Evolutionary conservation across 75 land plant genomes (phyloP).

Genomic region (Cupressus sempervirens): DNA sequence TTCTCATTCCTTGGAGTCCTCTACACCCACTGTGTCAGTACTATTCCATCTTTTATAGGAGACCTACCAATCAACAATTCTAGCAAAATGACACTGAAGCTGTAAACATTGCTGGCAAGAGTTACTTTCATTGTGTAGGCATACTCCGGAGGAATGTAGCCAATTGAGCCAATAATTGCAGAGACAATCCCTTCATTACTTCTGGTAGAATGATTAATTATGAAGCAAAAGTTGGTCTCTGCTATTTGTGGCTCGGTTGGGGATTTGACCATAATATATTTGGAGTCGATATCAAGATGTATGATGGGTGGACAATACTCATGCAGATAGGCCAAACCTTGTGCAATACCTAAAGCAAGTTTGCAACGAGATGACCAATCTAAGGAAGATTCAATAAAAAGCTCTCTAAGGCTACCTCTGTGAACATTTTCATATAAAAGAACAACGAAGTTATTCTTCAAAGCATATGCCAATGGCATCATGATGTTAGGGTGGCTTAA

Average conservation of each 20-base stretch:
- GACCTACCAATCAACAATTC: conserved; percentile 66
- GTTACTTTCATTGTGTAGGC: neutral
- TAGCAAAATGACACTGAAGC: conserved; percentile 64
- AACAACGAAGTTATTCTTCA: conserved; percentile 14
- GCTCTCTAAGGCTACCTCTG: conserved; percentile 37
- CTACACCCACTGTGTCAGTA: conserved; percentile 53
- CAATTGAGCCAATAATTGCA: conserved; percentile 62
- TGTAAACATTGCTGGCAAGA: conserved; percentile 56
- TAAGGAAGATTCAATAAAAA: conserved; percentile 17
- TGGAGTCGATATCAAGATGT: conserved; percentile 58
- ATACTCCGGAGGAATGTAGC: conserved; percentile 71
- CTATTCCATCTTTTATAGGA: conserved; percentile 44
- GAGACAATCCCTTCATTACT: conserved; percentile 51
- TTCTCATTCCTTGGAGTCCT: conserved; percentile 31
- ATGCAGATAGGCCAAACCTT: conserved; percentile 66
- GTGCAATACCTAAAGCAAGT: conserved; percentile 56
- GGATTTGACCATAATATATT: conserved; percentile 53
- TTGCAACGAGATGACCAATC: conserved; percentile 25
- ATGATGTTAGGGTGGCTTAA: conserved; percentile 58
- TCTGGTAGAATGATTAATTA: conserved; percentile 10
- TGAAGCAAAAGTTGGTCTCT: conserved; percentile 65
- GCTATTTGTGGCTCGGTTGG: conserved; percentile 51
- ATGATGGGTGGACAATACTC: conserved; percentile 33
- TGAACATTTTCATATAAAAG: conserved; percentile 45
- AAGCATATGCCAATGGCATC: conserved; percentile 60